Evolutionary conservation across 1,139 yeast species (phyloP), one percentile per base, ranked within the genome.

Genomic region (Kurtzmaniella quercitrusa): DNA sequence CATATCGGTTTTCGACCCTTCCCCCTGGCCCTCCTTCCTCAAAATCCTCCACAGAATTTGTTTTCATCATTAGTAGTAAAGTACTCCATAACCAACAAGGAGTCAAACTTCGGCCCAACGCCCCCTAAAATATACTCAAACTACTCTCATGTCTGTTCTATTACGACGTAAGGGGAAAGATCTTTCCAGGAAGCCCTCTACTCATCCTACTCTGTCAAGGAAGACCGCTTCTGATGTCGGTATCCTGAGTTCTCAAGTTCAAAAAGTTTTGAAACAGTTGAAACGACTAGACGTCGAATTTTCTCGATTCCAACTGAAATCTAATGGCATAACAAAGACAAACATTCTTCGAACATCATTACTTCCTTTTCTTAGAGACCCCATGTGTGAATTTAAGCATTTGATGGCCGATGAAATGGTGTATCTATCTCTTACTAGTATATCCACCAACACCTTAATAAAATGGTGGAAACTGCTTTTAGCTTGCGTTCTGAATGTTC

Each of bases 381-480:
- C 59, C 38, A 60, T 57, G 27, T 62, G 63, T 42, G 55, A 58
- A 6, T 50, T 50, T 61, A 63, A 39, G 48, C 53, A 17, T 51
- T 49, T 40, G 49, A 53, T 43, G 56, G 62, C 37, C 18, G 46
- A 43, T 16, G 18, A 23, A 23, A 57, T 58, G 48, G 58, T 70
- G 40, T 62, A 65, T 57, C 51, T 52, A 43, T 65, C 70, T 51
- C 57, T 72, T 48, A 56, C 60, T n/a, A 63, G 67, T 43, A 65
- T 72, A 2, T 60, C 68, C 3, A 49, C 66, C 8, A 58, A 71
- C 41, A 65, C 78, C 5, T 62, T 84, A 17, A 60, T 75, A 21
- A 74, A 73, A 52, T 85, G 94, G 94, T 85, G 93, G 93, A 56
- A 65, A 9, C 71, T 78, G 17, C 60, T 82, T n/a, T 59, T 85